Conservation (phyloP, 208 protist species). For the Trypanosoma congolense region DNA sequence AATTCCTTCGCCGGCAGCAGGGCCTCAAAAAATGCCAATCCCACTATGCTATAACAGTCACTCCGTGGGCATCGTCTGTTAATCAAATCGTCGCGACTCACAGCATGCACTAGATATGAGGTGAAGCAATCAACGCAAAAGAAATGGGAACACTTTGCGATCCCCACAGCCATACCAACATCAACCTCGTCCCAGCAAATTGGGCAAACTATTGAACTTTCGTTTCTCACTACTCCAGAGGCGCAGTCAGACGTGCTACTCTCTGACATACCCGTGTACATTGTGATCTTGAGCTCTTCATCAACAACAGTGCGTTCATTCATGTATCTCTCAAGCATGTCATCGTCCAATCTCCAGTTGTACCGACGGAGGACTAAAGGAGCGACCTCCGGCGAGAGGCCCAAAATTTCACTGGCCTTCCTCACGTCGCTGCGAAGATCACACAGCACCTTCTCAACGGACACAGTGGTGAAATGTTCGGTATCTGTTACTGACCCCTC, state of each 20-base stretch:
- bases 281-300: neutral
- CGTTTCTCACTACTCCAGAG: neutral
- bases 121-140: neutral
- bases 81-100: neutral
- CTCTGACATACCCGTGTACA: neutral
- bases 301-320: neutral
- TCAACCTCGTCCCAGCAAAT: neutral
- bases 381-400: neutral
- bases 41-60: constrained; percentile 1
- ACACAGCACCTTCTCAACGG: neutral
- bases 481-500: neutral
- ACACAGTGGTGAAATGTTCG: neutral
- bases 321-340: constrained; percentile 7
- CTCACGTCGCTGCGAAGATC: neutral
- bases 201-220: neutral
- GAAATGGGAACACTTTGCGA: neutral
- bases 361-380: neutral
- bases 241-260: neutral
- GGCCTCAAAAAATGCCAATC: neutral
- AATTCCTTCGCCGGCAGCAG: neutral
- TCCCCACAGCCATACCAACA: neutral
- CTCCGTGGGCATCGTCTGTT: neutral
- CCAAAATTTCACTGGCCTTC: constrained; percentile 3
- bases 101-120: neutral
- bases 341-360: constrained; percentile 2